Evolutionary conservation across 1,139 yeast genomes (phyloP).

Genomic region (Scheffersomyces insectosa): DNA sequence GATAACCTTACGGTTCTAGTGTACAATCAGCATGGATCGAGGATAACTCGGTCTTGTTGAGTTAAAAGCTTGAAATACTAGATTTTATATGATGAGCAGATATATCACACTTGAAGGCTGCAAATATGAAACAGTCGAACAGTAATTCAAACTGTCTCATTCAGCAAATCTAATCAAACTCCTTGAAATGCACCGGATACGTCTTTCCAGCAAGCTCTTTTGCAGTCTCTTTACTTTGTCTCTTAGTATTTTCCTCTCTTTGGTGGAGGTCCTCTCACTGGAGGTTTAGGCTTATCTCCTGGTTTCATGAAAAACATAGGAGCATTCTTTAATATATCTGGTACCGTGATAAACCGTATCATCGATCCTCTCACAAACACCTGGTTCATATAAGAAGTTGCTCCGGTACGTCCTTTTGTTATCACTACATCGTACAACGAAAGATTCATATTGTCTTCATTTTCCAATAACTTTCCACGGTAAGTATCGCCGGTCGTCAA

Average conservation of each 20-base stretch:
- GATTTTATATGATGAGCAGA: too few species aligned
- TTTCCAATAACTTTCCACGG: slow-evolving; percentile 80
- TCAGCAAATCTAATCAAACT: too few species aligned
- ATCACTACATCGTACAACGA: slow-evolving; percentile 81
- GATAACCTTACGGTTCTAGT: too few species aligned
- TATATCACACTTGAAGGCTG: too few species aligned
- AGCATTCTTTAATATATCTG: slow-evolving; percentile 84
- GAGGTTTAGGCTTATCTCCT: slow-evolving; percentile 69
- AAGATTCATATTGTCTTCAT: slow-evolving; percentile 92
- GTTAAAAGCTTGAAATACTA: too few species aligned
- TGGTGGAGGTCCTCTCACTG: slow-evolving; percentile 59
- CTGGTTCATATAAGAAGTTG: slow-evolving; percentile 74
- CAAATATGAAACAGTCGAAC: background rate
- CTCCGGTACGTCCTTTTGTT: slow-evolving; percentile 67
- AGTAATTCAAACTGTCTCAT: background rate
- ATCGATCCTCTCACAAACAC: slow-evolving; percentile 92
- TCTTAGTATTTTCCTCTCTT: slow-evolving; percentile 12
- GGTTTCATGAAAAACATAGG: slow-evolving; percentile 74
- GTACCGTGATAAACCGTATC: slow-evolving; percentile 79
- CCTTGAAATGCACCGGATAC: too few species aligned
- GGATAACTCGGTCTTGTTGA: too few species aligned
- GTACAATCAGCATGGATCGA: too few species aligned
- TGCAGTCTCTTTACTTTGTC: background rate
- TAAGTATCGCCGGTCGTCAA: slow-evolving; percentile 84
- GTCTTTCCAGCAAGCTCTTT: too few species aligned